Evolutionary conservation across 1,139 yeast genomes (phyloP), one percentile per base, ranked within the genome.

Genomic region (Neolecta irregularis): DNA sequence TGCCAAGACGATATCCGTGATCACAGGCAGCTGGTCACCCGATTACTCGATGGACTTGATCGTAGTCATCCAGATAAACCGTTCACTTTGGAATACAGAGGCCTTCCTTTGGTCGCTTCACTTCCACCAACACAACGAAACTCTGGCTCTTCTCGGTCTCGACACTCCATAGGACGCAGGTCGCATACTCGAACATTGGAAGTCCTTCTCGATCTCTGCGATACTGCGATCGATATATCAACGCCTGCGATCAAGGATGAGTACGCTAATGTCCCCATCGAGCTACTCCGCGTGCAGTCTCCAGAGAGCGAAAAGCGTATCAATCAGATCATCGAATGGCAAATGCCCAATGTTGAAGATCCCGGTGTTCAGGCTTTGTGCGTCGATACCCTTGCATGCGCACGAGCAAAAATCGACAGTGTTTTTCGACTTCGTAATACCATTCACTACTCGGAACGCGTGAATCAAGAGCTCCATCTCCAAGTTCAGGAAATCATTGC

Each of bases 1-100:
- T 64, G 74, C 34, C 94, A 88, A 47, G 98, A 91, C 46, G 64
- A 68, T 18, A 61, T 88, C 5, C 56, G 69, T 12, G 95, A 85
- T 38, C 94, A 80, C 40, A 63, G 69, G 31, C 66, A 65, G n/a
- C 50, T 68, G 15, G 61, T 79, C 8, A 48, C 60, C 5, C 56
- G 51, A 28, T 61, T 70, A 16, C 54, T 61, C n/a, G 72, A 67
- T 16, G 46, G 53, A 5, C 32, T 57, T 5, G 44, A 43, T 8
- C 32, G 34, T 6, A 30, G 12, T 34, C 32, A 29, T 11, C 35
- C 19, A 24, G 23, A 24, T 11, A 34, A 37, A 8, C 35, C 32
- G 24, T 2, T 32, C 3, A 31, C 25, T 4, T 23, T 35, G 20
- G 44, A 42, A 31, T 42, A 42, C 26, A 21, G 43, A 33, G 43